Evolutionary conservation across 2,329 filamentous ascomycete genomes (phyloP).

Genomic region (Pseudogymnoascus sp.): DNA sequence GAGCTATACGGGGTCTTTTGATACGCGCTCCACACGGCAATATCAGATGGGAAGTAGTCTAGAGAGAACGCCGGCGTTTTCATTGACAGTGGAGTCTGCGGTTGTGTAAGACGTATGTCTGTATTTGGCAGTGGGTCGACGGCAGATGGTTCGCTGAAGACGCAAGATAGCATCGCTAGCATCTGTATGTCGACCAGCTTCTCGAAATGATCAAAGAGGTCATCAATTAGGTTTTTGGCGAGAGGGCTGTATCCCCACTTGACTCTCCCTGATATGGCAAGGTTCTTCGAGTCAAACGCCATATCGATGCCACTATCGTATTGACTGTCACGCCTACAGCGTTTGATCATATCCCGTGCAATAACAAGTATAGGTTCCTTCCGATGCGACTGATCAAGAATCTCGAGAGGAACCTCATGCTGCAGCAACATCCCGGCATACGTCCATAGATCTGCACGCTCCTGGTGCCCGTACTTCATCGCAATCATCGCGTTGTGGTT

Average conservation of each 20-base stretch:
- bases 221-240: slow-evolving; percentile 49
- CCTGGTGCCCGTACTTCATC: slow-evolving; percentile 56
- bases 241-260: slow-evolving; percentile 61
- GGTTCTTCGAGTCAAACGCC: slow-evolving; percentile 30
- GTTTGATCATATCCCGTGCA: slow-evolving; percentile 50
- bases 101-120: slow-evolving; percentile 46
- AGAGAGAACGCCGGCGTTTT: slow-evolving; percentile 59
- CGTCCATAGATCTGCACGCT: slow-evolving; percentile 76
- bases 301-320: slow-evolving; percentile 41
- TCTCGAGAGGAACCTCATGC: slow-evolving; percentile 63
- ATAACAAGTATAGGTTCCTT: slow-evolving; percentile 53
- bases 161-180: slow-evolving; percentile 62
- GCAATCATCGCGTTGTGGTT: slow-evolving; percentile 75
- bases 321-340: slow-evolving; percentile 31
- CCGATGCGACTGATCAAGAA: slow-evolving; percentile 46
- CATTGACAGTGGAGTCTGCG: slow-evolving; percentile 54
- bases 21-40: slow-evolving; percentile 43
- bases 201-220: slow-evolving; percentile 58
- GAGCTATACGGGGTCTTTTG: slow-evolving; percentile 46
- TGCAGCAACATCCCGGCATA: slow-evolving; percentile 70
- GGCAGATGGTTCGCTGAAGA: slow-evolving; percentile 52
- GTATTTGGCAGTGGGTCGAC: slow-evolving; percentile 49
- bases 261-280: slow-evolving; percentile 46
- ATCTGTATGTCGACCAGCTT: slow-evolving; percentile 56
- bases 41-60: slow-evolving; percentile 56